Evolutionary conservation across 768 basidiomycete species (phyloP).

Genomic region (Kwoniella pini): DNA sequence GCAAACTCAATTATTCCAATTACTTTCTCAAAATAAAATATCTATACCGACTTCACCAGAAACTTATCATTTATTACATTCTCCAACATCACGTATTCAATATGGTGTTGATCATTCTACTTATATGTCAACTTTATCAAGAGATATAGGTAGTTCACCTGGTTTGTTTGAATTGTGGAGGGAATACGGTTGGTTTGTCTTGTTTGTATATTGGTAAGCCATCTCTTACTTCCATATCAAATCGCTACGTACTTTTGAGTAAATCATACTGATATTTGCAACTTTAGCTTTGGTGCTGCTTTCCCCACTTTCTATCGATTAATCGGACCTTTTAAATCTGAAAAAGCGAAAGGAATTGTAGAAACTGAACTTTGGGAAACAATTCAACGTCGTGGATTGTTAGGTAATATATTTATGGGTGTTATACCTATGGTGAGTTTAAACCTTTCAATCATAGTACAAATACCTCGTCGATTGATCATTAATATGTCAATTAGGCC

Average conservation of each 20-base stretch:
- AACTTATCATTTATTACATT: conserved; percentile 63
- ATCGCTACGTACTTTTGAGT: not conserved
- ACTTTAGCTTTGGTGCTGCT: conserved; percentile 61
- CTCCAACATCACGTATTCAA: conserved; percentile 61
- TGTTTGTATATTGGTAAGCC: conserved; percentile 62
- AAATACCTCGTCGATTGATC: not conserved
- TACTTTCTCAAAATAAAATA: conserved; percentile 55
- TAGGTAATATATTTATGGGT: conserved; percentile 65
- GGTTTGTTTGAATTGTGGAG: conserved; percentile 59
- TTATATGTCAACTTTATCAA: conserved; percentile 64
- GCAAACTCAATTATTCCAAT: conserved; percentile 65
- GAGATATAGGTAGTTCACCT: conserved; percentile 63
- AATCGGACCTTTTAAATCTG: conserved; percentile 60
- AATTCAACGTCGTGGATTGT: conserved; percentile 60
- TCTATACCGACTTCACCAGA: conserved; percentile 58
- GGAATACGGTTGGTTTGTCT: conserved; percentile 60
- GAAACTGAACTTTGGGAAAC: conserved; percentile 67
- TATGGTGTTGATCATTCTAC: conserved; percentile 65
- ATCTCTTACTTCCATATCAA: no score
- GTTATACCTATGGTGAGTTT: conserved; percentile 56
- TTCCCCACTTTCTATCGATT: conserved; percentile 66
- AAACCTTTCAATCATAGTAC: not conserved
- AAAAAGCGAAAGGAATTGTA: conserved; percentile 57
- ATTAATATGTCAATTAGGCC: conserved; percentile 3
- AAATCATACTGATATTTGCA: not conserved